A percentile compares a stretch with the other conserved stretches of the same genome.
phyloP scores from a whole-genome alignment of 2,329 filamentous ascomycete species.

The Scedosporium aurantiacum region DNA sequence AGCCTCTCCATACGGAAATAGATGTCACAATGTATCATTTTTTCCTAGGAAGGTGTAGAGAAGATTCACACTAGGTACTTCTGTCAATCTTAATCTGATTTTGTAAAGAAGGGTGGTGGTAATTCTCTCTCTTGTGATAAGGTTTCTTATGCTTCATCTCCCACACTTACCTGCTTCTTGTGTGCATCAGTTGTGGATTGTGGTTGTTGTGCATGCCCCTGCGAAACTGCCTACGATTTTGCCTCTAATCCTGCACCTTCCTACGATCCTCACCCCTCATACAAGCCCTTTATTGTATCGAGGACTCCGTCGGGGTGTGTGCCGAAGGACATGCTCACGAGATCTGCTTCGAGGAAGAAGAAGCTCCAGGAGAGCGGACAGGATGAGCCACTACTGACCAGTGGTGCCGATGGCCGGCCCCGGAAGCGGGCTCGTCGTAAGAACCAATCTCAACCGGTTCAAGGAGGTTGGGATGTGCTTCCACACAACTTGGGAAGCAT shows the following conservation, averaged over 20 bases:
- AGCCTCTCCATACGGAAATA: too few relatives aligned
- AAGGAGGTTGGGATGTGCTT: neutral
- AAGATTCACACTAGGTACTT: neutral
- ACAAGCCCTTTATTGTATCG: too few relatives aligned
- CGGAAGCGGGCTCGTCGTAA: neutral
- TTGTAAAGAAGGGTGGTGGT: neutral
- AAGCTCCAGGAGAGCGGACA: neutral
- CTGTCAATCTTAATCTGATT: neutral
- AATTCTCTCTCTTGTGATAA: neutral
- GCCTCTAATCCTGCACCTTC: too few relatives aligned
- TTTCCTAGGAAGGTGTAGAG: neutral
- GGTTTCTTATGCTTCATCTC: neutral
- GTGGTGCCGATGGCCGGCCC: neutral
- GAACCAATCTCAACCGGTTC: neutral
- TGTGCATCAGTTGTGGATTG: too few relatives aligned
- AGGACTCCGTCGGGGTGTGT: neutral
- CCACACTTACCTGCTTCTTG: too few relatives aligned
- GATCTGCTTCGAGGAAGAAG: neutral
- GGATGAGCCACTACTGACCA: neutral
- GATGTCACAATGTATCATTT: neutral
- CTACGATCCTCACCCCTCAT: too few relatives aligned
- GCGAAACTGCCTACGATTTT: too few relatives aligned
- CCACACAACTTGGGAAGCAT: conserved; percentile 1
- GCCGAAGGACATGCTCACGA: neutral
- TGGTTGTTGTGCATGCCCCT: too few relatives aligned